These are phyloP conservation scores for Monilinia vaccinii-corymbosi DNA, from an alignment of 2,329 filamentous ascomycete genomes.

Conservation along the genomic window DNA sequence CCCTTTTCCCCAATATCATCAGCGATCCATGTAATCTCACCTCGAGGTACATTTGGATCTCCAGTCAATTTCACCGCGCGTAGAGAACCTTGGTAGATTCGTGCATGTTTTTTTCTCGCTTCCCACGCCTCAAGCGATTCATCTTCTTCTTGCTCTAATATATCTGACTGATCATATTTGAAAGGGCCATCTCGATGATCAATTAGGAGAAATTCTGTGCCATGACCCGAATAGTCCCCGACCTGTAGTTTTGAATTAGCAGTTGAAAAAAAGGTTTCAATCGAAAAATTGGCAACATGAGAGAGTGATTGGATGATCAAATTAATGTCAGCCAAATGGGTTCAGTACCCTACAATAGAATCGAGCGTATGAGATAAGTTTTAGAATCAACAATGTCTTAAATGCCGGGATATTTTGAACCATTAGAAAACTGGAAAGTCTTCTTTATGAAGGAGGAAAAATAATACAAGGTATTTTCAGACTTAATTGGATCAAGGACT, in stretches of 20 bases:
- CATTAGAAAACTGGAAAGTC: no score
- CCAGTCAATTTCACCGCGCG: conserved; percentile 88
- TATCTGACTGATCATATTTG: conserved; percentile 31
- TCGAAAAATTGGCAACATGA: not conserved
- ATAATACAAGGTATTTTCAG: not conserved
- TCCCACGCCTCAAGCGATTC: conserved; percentile 41
- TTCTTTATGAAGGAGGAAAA: no score
- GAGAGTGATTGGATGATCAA: not conserved
- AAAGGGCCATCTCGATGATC: conserved; percentile 57
- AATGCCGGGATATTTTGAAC: no score
- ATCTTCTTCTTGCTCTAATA: conserved; percentile 30
- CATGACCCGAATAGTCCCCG: conserved; percentile 76
- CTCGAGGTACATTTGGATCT: conserved; percentile 80
- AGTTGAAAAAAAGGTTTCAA: not conserved
- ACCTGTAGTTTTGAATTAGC: conserved; percentile 30
- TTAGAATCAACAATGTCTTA: not conserved
- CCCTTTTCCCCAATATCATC: conserved; percentile 65
- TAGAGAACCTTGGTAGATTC: conserved; percentile 56
- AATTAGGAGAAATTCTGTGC: conserved; percentile 79
- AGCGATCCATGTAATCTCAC: conserved; percentile 72
- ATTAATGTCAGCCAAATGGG: not conserved
- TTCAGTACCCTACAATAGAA: not conserved
- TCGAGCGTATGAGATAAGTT: not conserved
- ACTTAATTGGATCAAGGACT: not conserved
- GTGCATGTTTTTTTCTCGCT: conserved; percentile 36